A percentile compares a stretch with the other conserved stretches of the same genome.
These are phyloP conservation scores for Oenanthe sinensis DNA, from an alignment of 129 eudicot species.

Conservation along the genomic window DNA sequence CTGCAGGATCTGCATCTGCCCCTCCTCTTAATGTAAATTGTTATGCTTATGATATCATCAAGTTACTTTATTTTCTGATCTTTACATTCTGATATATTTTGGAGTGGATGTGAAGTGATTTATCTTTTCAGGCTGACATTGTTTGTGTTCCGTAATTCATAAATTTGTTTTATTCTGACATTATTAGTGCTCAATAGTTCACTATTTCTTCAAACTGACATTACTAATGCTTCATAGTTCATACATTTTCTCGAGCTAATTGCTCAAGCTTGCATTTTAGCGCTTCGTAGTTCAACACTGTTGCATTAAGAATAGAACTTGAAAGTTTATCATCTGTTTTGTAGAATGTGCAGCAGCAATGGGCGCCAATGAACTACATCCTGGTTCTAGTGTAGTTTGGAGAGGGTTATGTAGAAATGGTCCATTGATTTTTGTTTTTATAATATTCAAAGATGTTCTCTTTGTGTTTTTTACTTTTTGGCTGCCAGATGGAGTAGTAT, in stretches of 20 bases:
- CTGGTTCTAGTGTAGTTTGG: background rate
- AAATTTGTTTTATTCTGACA: background rate
- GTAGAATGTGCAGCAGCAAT: background rate
- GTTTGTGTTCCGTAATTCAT: background rate
- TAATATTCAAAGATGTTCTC: constrained; percentile 5
- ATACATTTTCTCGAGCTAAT: background rate
- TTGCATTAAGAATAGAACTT: background rate
- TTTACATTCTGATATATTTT: background rate
- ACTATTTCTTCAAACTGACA: background rate
- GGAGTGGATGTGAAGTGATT: background rate
- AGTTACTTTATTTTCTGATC: background rate
- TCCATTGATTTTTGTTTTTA: background rate
- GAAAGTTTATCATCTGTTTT: background rate
- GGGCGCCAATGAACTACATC: background rate
- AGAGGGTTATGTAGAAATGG: background rate
- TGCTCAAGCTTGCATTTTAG: no score
- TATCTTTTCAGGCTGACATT: background rate
- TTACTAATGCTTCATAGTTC: background rate
- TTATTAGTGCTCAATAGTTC: background rate
- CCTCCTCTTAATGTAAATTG: constrained; percentile 50
- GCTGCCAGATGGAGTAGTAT: constrained; percentile 2
- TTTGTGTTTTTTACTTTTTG: background rate
- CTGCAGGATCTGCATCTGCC: constrained; percentile 48
- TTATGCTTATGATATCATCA: background rate
- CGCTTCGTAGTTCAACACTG: no score